These are phyloP conservation scores for Globisporangium megalacanthum DNA, from an alignment of 352 stramenopile genomes.

Conservation along the genomic window DNA sequence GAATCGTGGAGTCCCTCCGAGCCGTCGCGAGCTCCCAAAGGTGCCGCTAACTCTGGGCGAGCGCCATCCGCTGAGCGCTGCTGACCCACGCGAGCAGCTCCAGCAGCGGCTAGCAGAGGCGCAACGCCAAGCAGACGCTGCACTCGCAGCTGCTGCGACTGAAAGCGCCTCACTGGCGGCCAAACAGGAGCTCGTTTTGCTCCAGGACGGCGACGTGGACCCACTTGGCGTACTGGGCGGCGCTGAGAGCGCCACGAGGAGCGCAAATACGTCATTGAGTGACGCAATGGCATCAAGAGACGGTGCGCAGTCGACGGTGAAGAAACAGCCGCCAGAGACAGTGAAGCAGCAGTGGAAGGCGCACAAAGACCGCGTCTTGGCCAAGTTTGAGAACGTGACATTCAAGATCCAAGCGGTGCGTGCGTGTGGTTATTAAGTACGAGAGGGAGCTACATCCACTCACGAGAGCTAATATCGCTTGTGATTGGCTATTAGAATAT, in stretches of 20 bases:
- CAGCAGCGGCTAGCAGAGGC: neutral
- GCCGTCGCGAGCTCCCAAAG: slow-evolving; percentile 18
- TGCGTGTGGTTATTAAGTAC: neutral
- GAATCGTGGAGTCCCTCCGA: slow-evolving; percentile 22
- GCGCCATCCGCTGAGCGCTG: slow-evolving; percentile 35
- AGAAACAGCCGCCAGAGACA: slow-evolving; percentile 16
- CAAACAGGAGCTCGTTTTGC: slow-evolving; percentile 43
- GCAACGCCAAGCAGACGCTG: too few species aligned
- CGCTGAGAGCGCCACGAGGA: neutral
- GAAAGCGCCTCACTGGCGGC: neutral
- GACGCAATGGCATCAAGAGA: neutral
- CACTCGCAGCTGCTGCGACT: neutral
- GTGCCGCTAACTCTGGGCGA: slow-evolving; percentile 22
- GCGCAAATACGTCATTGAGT: too few species aligned
- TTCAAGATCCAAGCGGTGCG: slow-evolving; percentile 74
- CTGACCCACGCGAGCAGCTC: neutral
- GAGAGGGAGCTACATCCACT: too few species aligned
- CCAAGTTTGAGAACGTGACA: slow-evolving; percentile 54
- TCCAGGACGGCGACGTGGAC: slow-evolving; percentile 67
- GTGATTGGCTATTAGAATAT: slow-evolving; percentile 29
- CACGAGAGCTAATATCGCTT: neutral
- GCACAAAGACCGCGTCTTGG: slow-evolving; percentile 62
- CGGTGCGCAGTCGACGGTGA: neutral
- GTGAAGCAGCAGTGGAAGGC: slow-evolving; percentile 60
- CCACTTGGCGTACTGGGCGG: slow-evolving; percentile 47